Conservation (phyloP, 2,329 filamentous ascomycete species). For the Paraphaeosphaeria sporulosa region DNA sequence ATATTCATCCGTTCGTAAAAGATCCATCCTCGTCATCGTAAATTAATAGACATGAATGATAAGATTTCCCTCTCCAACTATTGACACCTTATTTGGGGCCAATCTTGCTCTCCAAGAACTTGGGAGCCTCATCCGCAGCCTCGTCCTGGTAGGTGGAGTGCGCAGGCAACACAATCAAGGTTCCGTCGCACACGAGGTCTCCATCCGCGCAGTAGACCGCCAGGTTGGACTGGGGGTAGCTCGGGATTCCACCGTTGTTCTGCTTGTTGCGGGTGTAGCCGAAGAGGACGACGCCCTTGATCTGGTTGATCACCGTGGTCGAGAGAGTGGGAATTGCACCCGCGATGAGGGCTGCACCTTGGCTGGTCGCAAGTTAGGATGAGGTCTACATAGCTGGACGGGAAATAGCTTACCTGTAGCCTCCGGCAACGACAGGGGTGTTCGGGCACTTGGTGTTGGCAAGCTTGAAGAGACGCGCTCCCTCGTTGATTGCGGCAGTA, state of each 20-base stretch:
- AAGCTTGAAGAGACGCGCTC: slow-evolving; percentile 45
- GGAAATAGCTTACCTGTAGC: slow-evolving; percentile 45
- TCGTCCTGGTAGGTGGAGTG: slow-evolving; percentile 44
- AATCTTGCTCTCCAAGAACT: slow-evolving; percentile 31
- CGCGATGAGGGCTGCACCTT: slow-evolving; percentile 51
- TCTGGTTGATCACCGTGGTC: slow-evolving; percentile 32
- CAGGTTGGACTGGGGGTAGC: slow-evolving; percentile 42
- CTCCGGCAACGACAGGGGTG: slow-evolving; percentile 49
- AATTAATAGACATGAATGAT: not conserved
- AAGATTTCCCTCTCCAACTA: not conserved
- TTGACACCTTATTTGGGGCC: not conserved
- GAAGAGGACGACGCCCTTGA: slow-evolving; percentile 51
- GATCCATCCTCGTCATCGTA: not conserved
- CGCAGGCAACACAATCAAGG: slow-evolving; percentile 39
- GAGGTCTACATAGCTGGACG: not conserved
- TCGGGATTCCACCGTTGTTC: slow-evolving; percentile 44
- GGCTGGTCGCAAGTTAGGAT: slow-evolving; percentile 27
- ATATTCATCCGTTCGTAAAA: not conserved
- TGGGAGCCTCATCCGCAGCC: slow-evolving; percentile 33
- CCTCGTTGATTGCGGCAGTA: slow-evolving; percentile 41
- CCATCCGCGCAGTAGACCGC: slow-evolving; percentile 46
- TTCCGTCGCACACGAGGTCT: slow-evolving; percentile 48
- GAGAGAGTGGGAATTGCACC: slow-evolving; percentile 41
- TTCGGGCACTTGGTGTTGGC: slow-evolving; percentile 49
- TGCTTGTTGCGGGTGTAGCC: slow-evolving; percentile 52